These are phyloP conservation scores for Mortierella sp. DNA, from an alignment of 371 early-diverging fungal genomes.

Conservation along the genomic window DNA sequence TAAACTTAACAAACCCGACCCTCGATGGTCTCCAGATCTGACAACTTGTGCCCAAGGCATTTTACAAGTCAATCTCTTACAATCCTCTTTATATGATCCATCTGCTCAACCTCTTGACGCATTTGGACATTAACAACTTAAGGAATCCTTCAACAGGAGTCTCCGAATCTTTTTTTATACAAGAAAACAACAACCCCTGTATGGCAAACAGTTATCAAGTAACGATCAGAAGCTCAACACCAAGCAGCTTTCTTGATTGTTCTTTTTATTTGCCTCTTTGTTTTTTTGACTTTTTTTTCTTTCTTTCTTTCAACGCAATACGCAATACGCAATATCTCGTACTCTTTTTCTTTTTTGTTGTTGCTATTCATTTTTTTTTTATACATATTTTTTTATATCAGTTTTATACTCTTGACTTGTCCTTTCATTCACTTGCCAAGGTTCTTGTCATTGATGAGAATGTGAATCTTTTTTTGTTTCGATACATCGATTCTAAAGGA, in stretches of 20 bases:
- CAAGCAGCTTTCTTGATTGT: slow-evolving; percentile 5
- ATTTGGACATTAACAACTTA: slow-evolving; percentile 32
- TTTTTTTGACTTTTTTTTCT: slow-evolving; percentile 3
- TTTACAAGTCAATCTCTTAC: slow-evolving; percentile 20
- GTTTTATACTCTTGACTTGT: slow-evolving; percentile 55
- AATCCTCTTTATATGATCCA: slow-evolving; percentile 35
- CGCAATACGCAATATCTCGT: no score
- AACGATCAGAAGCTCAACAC: neutral
- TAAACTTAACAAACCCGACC: slow-evolving; percentile 24
- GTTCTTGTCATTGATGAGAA: slow-evolving; percentile 19
- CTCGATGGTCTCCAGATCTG: slow-evolving; percentile 15
- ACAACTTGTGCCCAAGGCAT: slow-evolving; percentile 8
- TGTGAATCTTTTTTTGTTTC: slow-evolving; percentile 28
- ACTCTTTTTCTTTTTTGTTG: slow-evolving; percentile 11
- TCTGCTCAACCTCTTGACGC: slow-evolving; percentile 12
- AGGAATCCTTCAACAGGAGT: slow-evolving; percentile 54
- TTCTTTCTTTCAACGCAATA: neutral
- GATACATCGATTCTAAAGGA: slow-evolving; percentile 28
- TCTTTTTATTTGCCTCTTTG: slow-evolving; percentile 6
- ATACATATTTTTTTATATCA: slow-evolving; percentile 18
- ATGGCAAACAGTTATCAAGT: slow-evolving; percentile 17
- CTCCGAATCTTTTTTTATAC: slow-evolving; percentile 22
- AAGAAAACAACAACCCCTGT: slow-evolving; percentile 24
- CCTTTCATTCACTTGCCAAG: slow-evolving; percentile 50
- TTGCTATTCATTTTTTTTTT: slow-evolving; percentile 6